Evolutionary conservation across 1,139 yeast genomes (phyloP), one percentile per base, ranked within the genome.

Genomic region (Sugiyamaella sp.): DNA sequence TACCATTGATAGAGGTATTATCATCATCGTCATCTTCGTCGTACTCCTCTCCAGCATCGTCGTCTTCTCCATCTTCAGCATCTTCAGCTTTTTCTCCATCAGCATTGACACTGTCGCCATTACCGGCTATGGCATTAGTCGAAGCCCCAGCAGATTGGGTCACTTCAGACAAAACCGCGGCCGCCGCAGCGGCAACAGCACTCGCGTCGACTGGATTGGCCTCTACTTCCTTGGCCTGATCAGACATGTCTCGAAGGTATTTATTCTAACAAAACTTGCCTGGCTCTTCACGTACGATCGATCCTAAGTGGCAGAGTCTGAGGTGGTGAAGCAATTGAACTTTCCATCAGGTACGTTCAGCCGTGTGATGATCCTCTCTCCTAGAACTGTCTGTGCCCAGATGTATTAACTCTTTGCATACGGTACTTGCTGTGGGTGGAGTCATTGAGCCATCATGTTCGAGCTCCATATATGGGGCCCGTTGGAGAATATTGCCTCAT

Each of bases 381-480:
- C 8, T 12, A 16, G 17, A 21, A 9, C 10, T 19, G 9, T 8
- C 29, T 41, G 43, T 21, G 19, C n/a, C n/a, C n/a, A n/a, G n/a
- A n/a, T n/a, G n/a, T n/a, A n/a, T n/a, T n/a, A n/a, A n/a, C n/a
- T n/a, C n/a, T n/a, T n/a, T n/a, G n/a, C n/a, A n/a, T n/a, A n/a
- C n/a, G n/a, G n/a, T n/a, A n/a, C n/a, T n/a, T n/a, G n/a, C n/a
- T n/a, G n/a, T n/a, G n/a, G n/a, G n/a, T n/a, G n/a, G n/a, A n/a
- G n/a, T n/a, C n/a, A n/a, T n/a, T n/a, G n/a, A 12, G 9, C 27
- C 38, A 33, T 33, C 42, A 54, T 55, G 43, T 69, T 74, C 60
- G 74, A 76, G 57, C 66, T 84, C 44, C 85, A 82, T 62, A 77
- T 81, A 3, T 84, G 88, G 88, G 88, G 88, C 10, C 61, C 70